Percentiles rank a stretch among this genome's conserved stretches.
phyloP scores from a whole-genome alignment of 345 rosid species.

The Populus alba region DNA sequence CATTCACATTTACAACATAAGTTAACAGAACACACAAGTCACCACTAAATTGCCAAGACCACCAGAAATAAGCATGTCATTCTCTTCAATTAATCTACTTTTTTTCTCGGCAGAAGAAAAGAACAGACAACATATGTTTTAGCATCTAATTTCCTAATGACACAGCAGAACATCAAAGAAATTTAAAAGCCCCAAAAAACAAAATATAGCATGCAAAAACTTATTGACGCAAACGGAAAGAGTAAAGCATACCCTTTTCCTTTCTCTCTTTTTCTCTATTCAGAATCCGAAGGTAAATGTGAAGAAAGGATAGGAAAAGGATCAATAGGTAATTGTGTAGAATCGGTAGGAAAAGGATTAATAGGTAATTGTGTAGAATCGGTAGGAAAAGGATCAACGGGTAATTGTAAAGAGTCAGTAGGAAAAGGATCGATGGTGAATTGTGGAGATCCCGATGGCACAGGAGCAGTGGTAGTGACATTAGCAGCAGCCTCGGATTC shows the following conservation, averaged over 20 bases:
- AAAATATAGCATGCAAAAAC: slow-evolving; percentile 23
- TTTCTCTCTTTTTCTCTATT: slow-evolving; percentile 36
- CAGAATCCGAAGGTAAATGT: slow-evolving; percentile 61
- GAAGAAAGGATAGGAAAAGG: neutral
- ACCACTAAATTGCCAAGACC: slow-evolving; percentile 21
- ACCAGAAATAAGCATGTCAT: slow-evolving; percentile 29
- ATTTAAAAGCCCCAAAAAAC: neutral
- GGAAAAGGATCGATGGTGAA: neutral
- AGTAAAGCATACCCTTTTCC: slow-evolving; percentile 39
- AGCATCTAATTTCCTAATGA: slow-evolving; percentile 24
- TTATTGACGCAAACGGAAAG: slow-evolving; percentile 3
- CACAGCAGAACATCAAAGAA: slow-evolving; percentile 25
- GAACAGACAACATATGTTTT: slow-evolving; percentile 9
- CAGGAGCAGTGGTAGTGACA: slow-evolving; percentile 1
- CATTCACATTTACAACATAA: slow-evolving; percentile 10
- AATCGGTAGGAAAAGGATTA: neutral
- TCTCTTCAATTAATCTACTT: slow-evolving; percentile 23
- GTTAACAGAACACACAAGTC: slow-evolving; percentile 7
- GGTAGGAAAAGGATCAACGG: neutral
- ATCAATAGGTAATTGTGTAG: neutral
- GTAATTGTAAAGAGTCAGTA: slow-evolving; percentile 6
- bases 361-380: neutral
- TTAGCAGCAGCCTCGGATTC: slow-evolving; percentile 36
- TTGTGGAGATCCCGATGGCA: slow-evolving; percentile 7
- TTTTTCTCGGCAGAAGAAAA: slow-evolving; percentile 27